phyloP scores from a whole-genome alignment of 2,329 filamentous ascomycete species.

The Drechmeria coniospora region DNA sequence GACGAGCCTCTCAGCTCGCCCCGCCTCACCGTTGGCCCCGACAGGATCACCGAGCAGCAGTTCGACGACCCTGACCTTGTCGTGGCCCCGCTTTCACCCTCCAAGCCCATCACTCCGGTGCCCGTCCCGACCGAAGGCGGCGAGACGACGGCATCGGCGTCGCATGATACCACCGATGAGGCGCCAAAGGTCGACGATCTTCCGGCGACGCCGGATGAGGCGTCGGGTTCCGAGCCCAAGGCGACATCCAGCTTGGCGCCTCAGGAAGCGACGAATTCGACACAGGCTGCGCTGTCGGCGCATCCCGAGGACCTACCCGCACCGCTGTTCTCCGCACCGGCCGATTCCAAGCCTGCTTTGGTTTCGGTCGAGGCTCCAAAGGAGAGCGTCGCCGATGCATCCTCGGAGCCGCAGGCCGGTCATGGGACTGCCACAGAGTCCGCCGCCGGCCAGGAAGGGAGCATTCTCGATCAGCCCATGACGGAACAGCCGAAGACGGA shows the following conservation, averaged over 20 bases:
- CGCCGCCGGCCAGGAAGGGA: background rate
- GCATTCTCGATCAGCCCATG: background rate
- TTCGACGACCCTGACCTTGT: constrained; percentile 42
- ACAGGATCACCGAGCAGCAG: constrained; percentile 33
- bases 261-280: constrained; percentile 4
- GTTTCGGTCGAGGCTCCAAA: background rate
- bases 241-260: constrained; percentile 2
- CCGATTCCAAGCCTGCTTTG: background rate
- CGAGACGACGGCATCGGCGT: too few species aligned
- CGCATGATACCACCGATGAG: too few species aligned
- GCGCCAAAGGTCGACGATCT: background rate
- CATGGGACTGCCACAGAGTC: constrained; percentile 1
- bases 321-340: constrained; percentile 31
- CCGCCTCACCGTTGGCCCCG: constrained; percentile 44
- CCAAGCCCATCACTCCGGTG: constrained; percentile 21
- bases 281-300: constrained; percentile 25
- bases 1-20: constrained; percentile 63
- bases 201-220: background rate
- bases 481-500: constrained; percentile 6
- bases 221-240: constrained; percentile 7
- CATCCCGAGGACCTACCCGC: constrained; percentile 53
- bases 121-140: too few species aligned
- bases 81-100: constrained; percentile 42
- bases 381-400: background rate
- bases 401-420: constrained; percentile 2